phyloP scores from a whole-genome alignment of 768 basidiomycete genomes.

The Termitomyces sp. region DNA sequence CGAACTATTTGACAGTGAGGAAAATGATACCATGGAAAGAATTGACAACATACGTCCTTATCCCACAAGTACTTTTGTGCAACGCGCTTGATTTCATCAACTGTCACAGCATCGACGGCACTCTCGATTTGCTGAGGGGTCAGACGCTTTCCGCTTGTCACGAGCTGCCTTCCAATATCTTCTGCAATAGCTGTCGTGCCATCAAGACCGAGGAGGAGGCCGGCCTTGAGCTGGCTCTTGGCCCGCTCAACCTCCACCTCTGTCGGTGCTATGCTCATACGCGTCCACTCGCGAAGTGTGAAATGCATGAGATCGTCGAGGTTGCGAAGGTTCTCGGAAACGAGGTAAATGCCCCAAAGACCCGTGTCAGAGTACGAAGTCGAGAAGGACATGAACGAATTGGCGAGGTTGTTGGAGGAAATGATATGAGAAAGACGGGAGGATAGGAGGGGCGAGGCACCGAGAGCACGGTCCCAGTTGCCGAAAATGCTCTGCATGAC shows the following conservation, averaged over 20 bases:
- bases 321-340: conserved; percentile 90
- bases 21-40: conserved; percentile 1
- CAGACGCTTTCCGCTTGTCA: conserved; percentile 86
- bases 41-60: conserved; percentile 63
- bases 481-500: conserved; percentile 97
- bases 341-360: conserved; percentile 97
- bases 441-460: conserved; percentile 82
- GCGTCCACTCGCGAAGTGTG: conserved; percentile 91
- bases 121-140: conserved; percentile 92
- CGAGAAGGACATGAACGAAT: conserved; percentile 99
- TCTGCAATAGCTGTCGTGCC: conserved; percentile 97
- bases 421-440: conserved; percentile 90
- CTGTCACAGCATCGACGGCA: conserved; percentile 83
- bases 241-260: conserved; percentile 90
- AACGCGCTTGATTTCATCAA: conserved; percentile 87
- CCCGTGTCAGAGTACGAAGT: conserved; percentile 98
- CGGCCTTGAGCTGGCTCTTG: conserved; percentile 97
- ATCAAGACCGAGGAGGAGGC: conserved; percentile 82
- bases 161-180: conserved; percentile 96
- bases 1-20: conserved; percentile 41
- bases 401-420: conserved; percentile 91
- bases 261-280: conserved; percentile 86
- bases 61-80: conserved; percentile 98
- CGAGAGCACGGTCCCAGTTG: conserved; percentile 98
- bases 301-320: conserved; percentile 93